Conservation (phyloP, 2,329 filamentous ascomycete genomes). For the Coniochaeta pulveracea region DNA sequence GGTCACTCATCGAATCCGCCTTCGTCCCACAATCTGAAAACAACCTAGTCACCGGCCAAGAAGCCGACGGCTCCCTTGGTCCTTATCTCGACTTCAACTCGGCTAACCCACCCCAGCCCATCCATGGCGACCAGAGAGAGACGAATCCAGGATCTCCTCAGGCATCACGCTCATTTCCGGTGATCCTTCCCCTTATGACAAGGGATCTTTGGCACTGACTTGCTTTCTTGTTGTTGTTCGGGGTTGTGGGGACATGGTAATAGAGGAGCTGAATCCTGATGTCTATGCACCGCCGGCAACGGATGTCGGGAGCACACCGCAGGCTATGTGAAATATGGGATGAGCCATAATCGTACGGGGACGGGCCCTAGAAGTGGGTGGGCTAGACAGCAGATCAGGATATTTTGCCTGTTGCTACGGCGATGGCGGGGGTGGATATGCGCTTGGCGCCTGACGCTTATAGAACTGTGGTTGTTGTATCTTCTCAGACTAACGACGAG, state of each 20-base stretch:
- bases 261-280: constrained; percentile 45
- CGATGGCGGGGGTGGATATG: constrained; percentile 50
- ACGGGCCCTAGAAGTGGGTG: constrained; percentile 32
- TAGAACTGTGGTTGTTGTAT: no score
- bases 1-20: constrained; percentile 23
- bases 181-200: no score
- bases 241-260: constrained; percentile 25
- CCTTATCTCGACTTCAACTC: constrained; percentile 41
- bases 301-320: constrained; percentile 33
- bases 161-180: no score
- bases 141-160: constrained; percentile 40
- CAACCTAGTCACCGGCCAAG: constrained; percentile 38
- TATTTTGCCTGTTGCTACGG: constrained; percentile 35
- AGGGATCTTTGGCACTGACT: no score
- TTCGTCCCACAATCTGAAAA: constrained; percentile 24
- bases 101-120: constrained; percentile 40
- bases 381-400: constrained; percentile 41
- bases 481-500: no score
- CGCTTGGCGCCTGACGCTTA: constrained; percentile 44
- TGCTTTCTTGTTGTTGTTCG: no score
- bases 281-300: constrained; percentile 40
- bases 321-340: constrained; percentile 43
- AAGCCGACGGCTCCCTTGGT: constrained; percentile 35
- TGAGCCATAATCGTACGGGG: constrained; percentile 35
- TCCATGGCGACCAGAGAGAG: constrained; percentile 35